Evolutionary conservation across 805 yeast genomes (phyloP).

Genomic region (Candida endomychidarum): DNA sequence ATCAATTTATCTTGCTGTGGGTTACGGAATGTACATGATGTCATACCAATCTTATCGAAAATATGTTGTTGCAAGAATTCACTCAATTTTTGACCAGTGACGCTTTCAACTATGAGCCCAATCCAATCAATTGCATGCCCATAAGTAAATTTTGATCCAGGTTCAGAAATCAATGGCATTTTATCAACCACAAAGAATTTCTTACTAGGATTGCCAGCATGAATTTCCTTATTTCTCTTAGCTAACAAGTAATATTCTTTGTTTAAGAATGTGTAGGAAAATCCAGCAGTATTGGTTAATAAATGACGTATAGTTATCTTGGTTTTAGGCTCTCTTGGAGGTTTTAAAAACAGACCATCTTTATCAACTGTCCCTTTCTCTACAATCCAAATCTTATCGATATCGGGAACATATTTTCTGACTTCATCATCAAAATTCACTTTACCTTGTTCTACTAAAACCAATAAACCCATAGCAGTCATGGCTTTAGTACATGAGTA

Average conservation of each 20-base stretch:
- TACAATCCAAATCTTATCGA: slow-evolving; percentile 27
- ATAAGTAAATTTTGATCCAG: slow-evolving; percentile 38
- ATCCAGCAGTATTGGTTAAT: slow-evolving; percentile 33
- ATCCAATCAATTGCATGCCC: slow-evolving; percentile 41
- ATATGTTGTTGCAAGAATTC: slow-evolving; percentile 29
- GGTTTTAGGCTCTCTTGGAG: slow-evolving; percentile 24
- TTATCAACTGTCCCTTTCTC: slow-evolving; percentile 26
- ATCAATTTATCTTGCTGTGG: slow-evolving; percentile 16
- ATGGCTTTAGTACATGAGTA: slow-evolving; percentile 36
- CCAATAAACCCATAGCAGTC: slow-evolving; percentile 36
- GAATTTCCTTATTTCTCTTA: slow-evolving; percentile 8
- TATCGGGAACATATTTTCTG: slow-evolving; percentile 29
- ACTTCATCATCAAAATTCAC: slow-evolving; percentile 37
- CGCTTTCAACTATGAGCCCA: slow-evolving; percentile 34
- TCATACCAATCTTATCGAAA: slow-evolving; percentile 37
- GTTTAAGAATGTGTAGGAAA: slow-evolving; percentile 33
- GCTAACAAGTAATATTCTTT: slow-evolving; percentile 27
- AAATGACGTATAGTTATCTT: slow-evolving; percentile 30
- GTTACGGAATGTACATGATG: slow-evolving; percentile 25
- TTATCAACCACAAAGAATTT: slow-evolving; percentile 26
- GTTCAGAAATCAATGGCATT: slow-evolving; percentile 33
- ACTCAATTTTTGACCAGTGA: slow-evolving; percentile 33
- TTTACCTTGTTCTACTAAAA: slow-evolving; percentile 31
- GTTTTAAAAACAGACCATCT: slow-evolving; percentile 22
- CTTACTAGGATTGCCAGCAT: slow-evolving; percentile 19